phyloP scores from a whole-genome alignment of 2,329 filamentous ascomycete species.

The Fusarium nelsonii region DNA sequence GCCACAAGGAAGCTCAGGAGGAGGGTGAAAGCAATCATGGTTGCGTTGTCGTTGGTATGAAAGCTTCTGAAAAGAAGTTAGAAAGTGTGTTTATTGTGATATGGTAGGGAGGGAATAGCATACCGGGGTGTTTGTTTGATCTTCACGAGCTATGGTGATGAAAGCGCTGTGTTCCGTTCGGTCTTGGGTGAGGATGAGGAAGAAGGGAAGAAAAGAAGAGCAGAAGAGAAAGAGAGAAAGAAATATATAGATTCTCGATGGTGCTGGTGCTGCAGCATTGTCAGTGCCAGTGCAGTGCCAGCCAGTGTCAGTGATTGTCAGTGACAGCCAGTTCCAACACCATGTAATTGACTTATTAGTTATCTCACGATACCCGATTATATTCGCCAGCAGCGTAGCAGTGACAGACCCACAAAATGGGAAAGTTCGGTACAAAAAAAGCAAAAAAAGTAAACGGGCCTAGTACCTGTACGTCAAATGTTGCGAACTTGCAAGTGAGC shows the following conservation, averaged over 20 bases:
- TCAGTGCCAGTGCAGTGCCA: background rate
- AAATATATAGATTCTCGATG: slow-evolving; percentile 18
- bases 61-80: background rate
- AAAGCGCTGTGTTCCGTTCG: background rate
- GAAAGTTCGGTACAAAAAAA: slow-evolving; percentile 18
- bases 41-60: background rate
- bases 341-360: background rate
- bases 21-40: slow-evolving; percentile 26
- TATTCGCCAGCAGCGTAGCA: slow-evolving; percentile 10
- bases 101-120: background rate
- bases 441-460: slow-evolving; percentile 12
- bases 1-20: slow-evolving; percentile 9
- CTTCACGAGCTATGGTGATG: background rate
- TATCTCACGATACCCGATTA: slow-evolving; percentile 13
- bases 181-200: background rate
- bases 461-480: slow-evolving; percentile 8
- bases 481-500: slow-evolving; percentile 8
- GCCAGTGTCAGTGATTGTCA: too few relatives aligned
- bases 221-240: background rate
- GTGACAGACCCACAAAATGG: slow-evolving; percentile 17
- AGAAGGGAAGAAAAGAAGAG: background rate
- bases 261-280: background rate
- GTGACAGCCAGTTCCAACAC: background rate
- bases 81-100: background rate
- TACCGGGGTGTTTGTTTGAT: background rate